These are phyloP conservation scores for Skeletonema tropicum DNA, from an alignment of 108 stramenopile species.

Conservation along the genomic window DNA sequence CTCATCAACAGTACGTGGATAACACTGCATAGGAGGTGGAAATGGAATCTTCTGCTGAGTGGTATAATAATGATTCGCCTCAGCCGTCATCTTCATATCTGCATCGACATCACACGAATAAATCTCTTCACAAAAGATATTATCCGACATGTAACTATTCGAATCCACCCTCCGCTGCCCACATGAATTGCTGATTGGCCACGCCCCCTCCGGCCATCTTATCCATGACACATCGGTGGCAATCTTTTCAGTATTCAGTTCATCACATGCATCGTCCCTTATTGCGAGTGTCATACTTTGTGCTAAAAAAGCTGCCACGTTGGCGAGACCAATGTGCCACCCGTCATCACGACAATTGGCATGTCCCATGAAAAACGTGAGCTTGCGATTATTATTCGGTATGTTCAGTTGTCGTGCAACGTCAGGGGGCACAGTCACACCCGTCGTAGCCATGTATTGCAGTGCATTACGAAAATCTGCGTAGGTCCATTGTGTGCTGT, in stretches of 20 bases:
- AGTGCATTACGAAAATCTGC: background rate
- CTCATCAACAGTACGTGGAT: slow-evolving; percentile 9
- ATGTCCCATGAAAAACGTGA: slow-evolving; percentile 1
- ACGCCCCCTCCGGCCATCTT: background rate
- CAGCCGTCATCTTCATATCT: slow-evolving; percentile 4
- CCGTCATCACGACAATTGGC: background rate
- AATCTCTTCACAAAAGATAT: background rate
- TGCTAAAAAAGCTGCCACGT: slow-evolving; percentile 45
- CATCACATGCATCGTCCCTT: slow-evolving; percentile 38
- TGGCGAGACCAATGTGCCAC: slow-evolving; percentile 27
- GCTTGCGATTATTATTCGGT: background rate
- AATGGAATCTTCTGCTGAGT: background rate
- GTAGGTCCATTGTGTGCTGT: background rate
- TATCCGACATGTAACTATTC: background rate
- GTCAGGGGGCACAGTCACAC: background rate
- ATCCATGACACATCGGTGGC: background rate
- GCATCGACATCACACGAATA: slow-evolving; percentile 1
- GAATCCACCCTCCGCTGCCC: slow-evolving; percentile 4
- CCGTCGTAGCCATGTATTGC: slow-evolving; percentile 2
- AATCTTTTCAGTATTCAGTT: slow-evolving; percentile 13
- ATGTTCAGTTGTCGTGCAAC: background rate
- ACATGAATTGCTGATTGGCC: slow-evolving; percentile 12
- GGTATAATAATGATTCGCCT: background rate
- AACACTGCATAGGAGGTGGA: slow-evolving; percentile 3
- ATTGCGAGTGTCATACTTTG: slow-evolving; percentile 47